Evolutionary conservation across 2,329 filamentous ascomycete genomes (phyloP), one percentile per base, ranked within the genome.

Genomic region (Epichloe typhina): DNA sequence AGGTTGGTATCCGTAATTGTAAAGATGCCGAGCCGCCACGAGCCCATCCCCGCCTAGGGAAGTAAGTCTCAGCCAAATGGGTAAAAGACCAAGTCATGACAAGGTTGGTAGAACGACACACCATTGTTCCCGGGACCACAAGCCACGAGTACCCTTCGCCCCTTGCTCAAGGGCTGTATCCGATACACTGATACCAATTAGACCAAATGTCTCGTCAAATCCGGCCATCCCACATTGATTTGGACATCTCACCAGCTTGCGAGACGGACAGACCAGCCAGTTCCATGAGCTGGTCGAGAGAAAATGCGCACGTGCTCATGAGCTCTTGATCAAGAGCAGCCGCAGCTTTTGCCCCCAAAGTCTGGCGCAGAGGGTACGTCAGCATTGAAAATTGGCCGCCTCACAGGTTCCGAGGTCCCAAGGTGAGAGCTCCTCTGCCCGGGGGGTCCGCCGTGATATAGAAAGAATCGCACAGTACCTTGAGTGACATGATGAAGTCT

Each of bases 281-380:
- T 65, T 97, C 93, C 93, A 98, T 97, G 46, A 98, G 74, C 68
- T 98, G 93, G 64, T 97, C 93, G 50, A 98, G 79, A 11, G 88
- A 95, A 69, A 95, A 98, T 8, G 86, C 89, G 1, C 83, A 80
- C 11, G 80, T 79, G 63, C 81, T 86, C 90, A 98, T 97, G 55
- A 98, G 82, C 64, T 98, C 91, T 66, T 87, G 83, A 65, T 98
- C 93, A 17, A 98, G 78, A 46, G 88, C 86, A 0, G 87, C 84
- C 0, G 93, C 93, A 56, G 88, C 87, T 69, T 93, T 89, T 41
- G 91, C 84, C 9, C 84, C 84, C 26, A 98, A 77, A 26, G 89
- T 95, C 88, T 94, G 50, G 6, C 13, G 19, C 42, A 26, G n/a
- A 21, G 13, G 5, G 35, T 13, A n/a, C 13, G 40, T 54, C 17